phyloP scores from a whole-genome alignment of 306 rosid genomes.

The Fragaria vesca region DNA sequence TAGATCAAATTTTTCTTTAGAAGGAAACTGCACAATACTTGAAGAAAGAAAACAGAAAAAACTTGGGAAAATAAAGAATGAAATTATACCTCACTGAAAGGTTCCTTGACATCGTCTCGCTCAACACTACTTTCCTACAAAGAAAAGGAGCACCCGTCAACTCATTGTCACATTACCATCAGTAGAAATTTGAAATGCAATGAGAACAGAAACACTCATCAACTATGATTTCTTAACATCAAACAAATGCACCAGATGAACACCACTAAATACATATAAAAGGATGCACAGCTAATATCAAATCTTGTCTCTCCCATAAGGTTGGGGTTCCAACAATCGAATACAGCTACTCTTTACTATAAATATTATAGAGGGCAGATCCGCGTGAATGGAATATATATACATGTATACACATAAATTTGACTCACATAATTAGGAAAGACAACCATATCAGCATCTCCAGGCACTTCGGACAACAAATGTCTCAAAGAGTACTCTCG shows the following conservation, averaged over 20 bases:
- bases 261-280: constrained; percentile 3
- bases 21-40: background rate
- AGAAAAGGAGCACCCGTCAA: constrained; percentile 25
- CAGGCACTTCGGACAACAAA: constrained; percentile 79
- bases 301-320: background rate
- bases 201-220: background rate
- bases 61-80: background rate
- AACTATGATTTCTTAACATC: background rate
- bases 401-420: background rate
- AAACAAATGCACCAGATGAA: background rate
- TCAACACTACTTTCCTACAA: constrained; percentile 94
- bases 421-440: constrained; percentile 92
- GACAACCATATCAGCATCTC: constrained; percentile 84
- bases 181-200: background rate
- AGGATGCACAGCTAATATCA: background rate
- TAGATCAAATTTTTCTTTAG: background rate
- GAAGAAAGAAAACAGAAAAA: background rate
- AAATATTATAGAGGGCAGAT: background rate
- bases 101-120: constrained; percentile 82
- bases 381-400: background rate
- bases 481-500: constrained; percentile 83
- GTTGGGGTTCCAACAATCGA: background rate
- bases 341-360: background rate
- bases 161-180: constrained; percentile 13
- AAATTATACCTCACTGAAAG: constrained; percentile 84